Evolutionary conservation across 148 eudicot species (phyloP).

Genomic region (Hydrangea macrophylla): DNA sequence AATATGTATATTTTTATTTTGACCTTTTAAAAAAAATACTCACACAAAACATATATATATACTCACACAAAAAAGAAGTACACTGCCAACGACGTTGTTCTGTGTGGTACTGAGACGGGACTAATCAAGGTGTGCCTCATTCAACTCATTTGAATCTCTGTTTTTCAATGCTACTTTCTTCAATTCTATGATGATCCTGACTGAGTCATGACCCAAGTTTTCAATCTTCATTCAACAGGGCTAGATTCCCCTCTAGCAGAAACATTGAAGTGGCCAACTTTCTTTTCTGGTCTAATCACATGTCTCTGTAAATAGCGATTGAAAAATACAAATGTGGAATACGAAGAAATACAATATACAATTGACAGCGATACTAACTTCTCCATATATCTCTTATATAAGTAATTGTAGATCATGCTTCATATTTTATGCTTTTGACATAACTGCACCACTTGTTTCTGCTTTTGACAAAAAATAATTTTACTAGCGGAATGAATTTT

Average conservation of each 20-base stretch:
- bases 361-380: not conserved
- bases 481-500: not conserved
- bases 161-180: conserved; percentile 2
- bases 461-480: not conserved
- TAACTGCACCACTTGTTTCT: no score
- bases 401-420: not conserved
- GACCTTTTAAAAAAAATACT: no score
- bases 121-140: conserved; percentile 39
- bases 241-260: conserved; percentile 53
- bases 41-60: no score
- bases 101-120: conserved; percentile 57
- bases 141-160: not conserved
- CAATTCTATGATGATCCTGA: not conserved
- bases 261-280: conserved; percentile 7
- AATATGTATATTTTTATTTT: no score
- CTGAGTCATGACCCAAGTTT: conserved; percentile 6
- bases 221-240: conserved; percentile 34
- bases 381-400: not conserved
- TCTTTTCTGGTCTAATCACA: not conserved
- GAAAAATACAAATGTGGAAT: not conserved
- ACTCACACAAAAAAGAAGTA: no score
- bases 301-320: not conserved
- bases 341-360: not conserved
- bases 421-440: no score
- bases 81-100: conserved; percentile 47